Conservation (phyloP, 257 asterid genomes). For the Eucommia ulmoides region DNA sequence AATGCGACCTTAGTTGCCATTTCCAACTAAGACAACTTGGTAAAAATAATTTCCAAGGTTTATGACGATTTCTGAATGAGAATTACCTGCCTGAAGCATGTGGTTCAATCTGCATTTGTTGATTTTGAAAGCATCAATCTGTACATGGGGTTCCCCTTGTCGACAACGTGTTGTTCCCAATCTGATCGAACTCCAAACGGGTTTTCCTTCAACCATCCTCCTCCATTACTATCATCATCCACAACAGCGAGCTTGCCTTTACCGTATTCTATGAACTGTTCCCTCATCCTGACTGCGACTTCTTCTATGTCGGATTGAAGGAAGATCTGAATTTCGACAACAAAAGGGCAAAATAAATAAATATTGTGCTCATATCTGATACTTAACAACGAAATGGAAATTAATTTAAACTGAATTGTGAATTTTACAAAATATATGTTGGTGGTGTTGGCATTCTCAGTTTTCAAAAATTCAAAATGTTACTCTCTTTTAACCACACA, state of each 20-base stretch:
- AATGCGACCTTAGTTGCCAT: too few relatives aligned
- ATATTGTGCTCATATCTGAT: too few relatives aligned
- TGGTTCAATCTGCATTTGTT: conserved; percentile 10
- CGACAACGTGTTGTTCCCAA: conserved; percentile 81
- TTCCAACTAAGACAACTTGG: too few relatives aligned
- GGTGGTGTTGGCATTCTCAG: neutral
- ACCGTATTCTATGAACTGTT: conserved; percentile 45
- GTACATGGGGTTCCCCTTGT: conserved; percentile 72
- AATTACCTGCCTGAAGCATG: too few relatives aligned
- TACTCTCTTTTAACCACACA: neutral
- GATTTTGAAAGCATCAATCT: conserved; percentile 55
- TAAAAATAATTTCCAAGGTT: too few relatives aligned
- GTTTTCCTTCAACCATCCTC: conserved; percentile 56
- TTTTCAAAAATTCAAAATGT: neutral
- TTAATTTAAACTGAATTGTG: too few relatives aligned
- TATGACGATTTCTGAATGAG: too few relatives aligned
- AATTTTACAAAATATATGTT: neutral
- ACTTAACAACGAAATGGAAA: neutral
- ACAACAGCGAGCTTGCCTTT: conserved; percentile 44
- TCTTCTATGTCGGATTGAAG: conserved; percentile 86
- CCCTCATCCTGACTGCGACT: conserved; percentile 65
- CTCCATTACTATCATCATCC: conserved; percentile 11
- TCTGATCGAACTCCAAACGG: conserved; percentile 84
- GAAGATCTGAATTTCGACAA: conserved; percentile 40
- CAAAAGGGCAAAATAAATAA: neutral